Evolutionary conservation across 2,329 filamentous ascomycete species (phyloP), one percentile per base, ranked within the genome.

Genomic region (Dactylonectria estremocensis): DNA sequence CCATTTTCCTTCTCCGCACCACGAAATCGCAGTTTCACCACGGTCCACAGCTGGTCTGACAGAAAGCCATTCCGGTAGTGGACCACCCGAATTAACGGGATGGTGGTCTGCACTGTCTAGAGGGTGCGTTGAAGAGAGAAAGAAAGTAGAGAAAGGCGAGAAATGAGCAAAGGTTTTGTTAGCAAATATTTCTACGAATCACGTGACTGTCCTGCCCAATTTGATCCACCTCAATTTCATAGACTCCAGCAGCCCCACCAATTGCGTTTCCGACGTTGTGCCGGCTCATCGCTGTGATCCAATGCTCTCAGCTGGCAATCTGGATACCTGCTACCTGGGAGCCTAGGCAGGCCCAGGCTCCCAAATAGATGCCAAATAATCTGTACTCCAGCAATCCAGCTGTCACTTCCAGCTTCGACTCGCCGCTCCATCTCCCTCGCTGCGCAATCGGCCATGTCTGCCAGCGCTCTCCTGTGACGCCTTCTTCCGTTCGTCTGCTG

Each of bases 71-170:
- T n/a, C 16, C 40, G 40, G 40, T 16, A 43, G 40, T 43, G 40
- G 16, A 43, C 16, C 40, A 43, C 40, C 14, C 40, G 40, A 8
- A n/a, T 43, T 16, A 43, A 43, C 14, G 40, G 40, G 40, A 3
- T 43, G 40, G 16, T 43, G 37, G 91, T 87, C 89, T 92, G 93
- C 90, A 95, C 93, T 95, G 93, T 95, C 93, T 95, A 85, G 86
- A 88, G 91, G 91, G 87, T 88, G 92, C 92, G 91, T 92, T 89
- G 85, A 76, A 81, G 80, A 81, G 79, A 82, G 80, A 76, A 74
- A 33, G 67, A 61, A 67, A 53, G 1, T 10, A 3, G 31, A n/a
- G 20, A 18, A 50, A 31, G 22, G 8, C 14, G 5, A 54, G 50
- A 24, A 24, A 28, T 16, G 24, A 20, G n/a, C 33, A 58, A 43